Conservation (phyloP, 108 stramenopile species). For the Nitzschia sp. region DNA sequence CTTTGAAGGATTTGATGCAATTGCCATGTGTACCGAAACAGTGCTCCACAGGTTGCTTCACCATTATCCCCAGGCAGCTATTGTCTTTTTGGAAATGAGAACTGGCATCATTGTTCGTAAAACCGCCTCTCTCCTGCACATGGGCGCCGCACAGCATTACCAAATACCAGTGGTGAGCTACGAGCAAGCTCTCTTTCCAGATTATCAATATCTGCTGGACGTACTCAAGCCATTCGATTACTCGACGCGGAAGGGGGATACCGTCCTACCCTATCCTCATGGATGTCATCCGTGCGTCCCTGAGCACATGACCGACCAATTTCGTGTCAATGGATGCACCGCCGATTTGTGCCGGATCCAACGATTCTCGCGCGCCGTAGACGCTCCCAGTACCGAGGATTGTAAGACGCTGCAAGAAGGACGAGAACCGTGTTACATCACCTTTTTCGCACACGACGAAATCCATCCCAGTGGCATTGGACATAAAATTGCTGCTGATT, state of each 20-base stretch:
- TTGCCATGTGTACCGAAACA: conserved; percentile 58
- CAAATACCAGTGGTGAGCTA: conserved; percentile 70
- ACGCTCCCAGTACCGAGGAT: conserved; percentile 2
- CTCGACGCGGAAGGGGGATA: conserved; percentile 25
- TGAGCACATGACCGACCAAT: conserved; percentile 42
- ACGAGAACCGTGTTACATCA: conserved; percentile 48
- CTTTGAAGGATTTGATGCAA: conserved; percentile 60
- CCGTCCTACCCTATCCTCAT: conserved; percentile 57
- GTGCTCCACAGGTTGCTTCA: conserved; percentile 50
- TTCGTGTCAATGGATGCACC: conserved; percentile 51
- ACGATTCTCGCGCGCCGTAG: conserved; percentile 17
- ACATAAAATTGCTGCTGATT: conserved; percentile 51
- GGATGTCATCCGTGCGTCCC: conserved; percentile 49
- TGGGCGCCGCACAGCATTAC: conserved; percentile 69
- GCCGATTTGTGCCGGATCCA: conserved; percentile 47
- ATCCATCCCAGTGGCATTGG: conserved; percentile 57
- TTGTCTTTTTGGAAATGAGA: conserved; percentile 65
- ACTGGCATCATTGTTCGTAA: conserved; percentile 57
- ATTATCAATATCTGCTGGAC: conserved; percentile 31
- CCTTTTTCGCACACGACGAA: conserved; percentile 59
- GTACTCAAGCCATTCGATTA: conserved; percentile 45
- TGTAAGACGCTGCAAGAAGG: conserved; percentile 15
- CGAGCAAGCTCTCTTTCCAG: conserved; percentile 59
- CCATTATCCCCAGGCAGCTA: conserved; percentile 41
- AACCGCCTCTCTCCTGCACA: conserved; percentile 56